Evolutionary conservation across 2,329 filamentous ascomycete species (phyloP).

Genomic region (Claviceps digitariae): DNA sequence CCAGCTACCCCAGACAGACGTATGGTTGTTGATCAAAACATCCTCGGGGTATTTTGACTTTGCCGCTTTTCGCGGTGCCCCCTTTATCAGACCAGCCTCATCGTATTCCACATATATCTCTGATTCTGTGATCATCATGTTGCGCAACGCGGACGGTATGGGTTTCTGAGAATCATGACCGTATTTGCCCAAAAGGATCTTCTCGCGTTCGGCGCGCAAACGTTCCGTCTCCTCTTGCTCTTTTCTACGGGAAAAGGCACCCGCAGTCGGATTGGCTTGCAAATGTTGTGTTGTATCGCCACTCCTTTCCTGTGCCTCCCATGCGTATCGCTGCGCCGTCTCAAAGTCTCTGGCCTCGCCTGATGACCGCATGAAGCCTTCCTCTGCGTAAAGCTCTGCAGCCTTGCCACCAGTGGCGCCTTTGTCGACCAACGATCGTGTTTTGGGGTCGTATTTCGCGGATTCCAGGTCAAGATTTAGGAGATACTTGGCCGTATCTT

Average conservation of each 20-base stretch:
- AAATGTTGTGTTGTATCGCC: constrained; percentile 73
- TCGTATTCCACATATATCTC: constrained; percentile 93
- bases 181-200: constrained; percentile 67
- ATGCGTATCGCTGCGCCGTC: constrained; percentile 76
- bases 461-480: constrained; percentile 91
- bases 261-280: constrained; percentile 92
- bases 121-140: constrained; percentile 60
- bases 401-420: constrained; percentile 70
- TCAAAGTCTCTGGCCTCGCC: constrained; percentile 93
- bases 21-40: constrained; percentile 80
- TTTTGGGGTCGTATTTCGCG: constrained; percentile 96
- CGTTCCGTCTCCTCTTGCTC: constrained; percentile 59
- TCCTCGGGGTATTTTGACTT: constrained; percentile 92
- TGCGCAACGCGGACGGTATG: constrained; percentile 48
- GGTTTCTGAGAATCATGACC: constrained; percentile 48
- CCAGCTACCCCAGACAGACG: constrained; percentile 90
- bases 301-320: constrained; percentile 81
- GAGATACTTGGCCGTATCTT: constrained; percentile 95
- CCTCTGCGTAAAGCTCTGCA: constrained; percentile 74
- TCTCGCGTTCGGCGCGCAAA: constrained; percentile 54
- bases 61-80: constrained; percentile 58
- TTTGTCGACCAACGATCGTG: constrained; percentile 74
- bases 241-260: constrained; percentile 71
- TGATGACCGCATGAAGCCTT: constrained; percentile 77
- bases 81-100: constrained; percentile 78